phyloP scores from a whole-genome alignment of 1,139 yeast species.

The Taiozyma sp. region DNA sequence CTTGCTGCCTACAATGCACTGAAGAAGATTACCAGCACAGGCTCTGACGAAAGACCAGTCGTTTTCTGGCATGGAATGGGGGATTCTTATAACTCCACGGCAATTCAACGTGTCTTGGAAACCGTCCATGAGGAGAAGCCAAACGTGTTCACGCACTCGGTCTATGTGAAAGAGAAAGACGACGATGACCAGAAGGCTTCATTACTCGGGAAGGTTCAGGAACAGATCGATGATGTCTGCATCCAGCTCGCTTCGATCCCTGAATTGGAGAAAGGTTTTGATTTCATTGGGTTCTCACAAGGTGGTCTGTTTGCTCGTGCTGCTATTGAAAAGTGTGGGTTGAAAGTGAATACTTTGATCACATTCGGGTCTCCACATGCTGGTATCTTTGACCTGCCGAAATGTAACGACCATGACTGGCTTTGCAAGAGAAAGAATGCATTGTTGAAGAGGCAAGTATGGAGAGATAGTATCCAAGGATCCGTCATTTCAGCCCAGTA shows the following conservation, averaged over 20 bases:
- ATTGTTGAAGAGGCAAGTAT: conserved; percentile 53
- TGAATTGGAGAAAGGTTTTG: conserved; percentile 50
- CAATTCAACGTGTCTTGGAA: conserved; percentile 44
- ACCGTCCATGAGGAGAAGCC: conserved; percentile 43
- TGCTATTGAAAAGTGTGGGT: conserved; percentile 49
- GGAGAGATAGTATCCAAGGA: conserved; percentile 52
- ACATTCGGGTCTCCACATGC: conserved; percentile 83
- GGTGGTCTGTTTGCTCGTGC: conserved; percentile 74
- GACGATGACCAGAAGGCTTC: conserved; percentile 48
- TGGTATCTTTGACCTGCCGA: conserved; percentile 68
- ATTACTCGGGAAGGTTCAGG: conserved; percentile 55
- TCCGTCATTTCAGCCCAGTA: conserved; percentile 69
- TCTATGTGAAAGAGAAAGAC: conserved; percentile 45
- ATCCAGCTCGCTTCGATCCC: conserved; percentile 28
- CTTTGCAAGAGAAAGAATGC: conserved; percentile 53
- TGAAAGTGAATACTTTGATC: conserved; percentile 48
- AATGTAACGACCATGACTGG: conserved; percentile 54
- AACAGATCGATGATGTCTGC: conserved; percentile 34
- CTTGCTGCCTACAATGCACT: conserved; percentile 10
- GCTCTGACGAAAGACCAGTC: conserved; percentile 36
- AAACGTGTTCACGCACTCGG: conserved; percentile 45
- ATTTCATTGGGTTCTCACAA: conserved; percentile 77
- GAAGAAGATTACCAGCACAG: conserved; percentile 11
- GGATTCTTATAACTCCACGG: conserved; percentile 61
- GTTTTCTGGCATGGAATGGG: conserved; percentile 88